Evolutionary conservation across 2,329 filamentous ascomycete genomes (phyloP).

Genomic region (Endothia cerciana): DNA sequence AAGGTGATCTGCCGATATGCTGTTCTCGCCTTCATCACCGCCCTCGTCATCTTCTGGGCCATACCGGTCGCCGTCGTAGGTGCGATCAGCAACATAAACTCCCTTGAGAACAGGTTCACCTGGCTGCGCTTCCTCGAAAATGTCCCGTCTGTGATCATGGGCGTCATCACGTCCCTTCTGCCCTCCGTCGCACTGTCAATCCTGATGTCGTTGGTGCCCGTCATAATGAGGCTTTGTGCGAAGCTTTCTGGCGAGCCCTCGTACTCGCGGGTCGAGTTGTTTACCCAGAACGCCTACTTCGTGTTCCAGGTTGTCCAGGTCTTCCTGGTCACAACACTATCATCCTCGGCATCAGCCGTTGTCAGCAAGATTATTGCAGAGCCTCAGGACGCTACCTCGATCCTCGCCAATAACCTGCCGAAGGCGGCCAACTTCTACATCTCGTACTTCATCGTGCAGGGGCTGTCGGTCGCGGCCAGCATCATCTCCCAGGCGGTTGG

Average conservation of each 20-base stretch:
- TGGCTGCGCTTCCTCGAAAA: slow-evolving; percentile 64
- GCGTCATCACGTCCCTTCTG: slow-evolving; percentile 82
- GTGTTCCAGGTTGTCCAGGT: slow-evolving; percentile 89
- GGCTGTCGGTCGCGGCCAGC: slow-evolving; percentile 75
- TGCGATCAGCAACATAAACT: slow-evolving; percentile 81
- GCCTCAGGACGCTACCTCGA: slow-evolving; percentile 61
- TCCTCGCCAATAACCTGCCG: slow-evolving; percentile 77
- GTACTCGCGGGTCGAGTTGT: slow-evolving; percentile 78
- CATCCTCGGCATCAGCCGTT: slow-evolving; percentile 77
- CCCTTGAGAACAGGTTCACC: slow-evolving; percentile 58
- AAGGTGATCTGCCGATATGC: slow-evolving; percentile 72
- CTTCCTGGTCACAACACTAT: slow-evolving; percentile 83
- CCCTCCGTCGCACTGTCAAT: slow-evolving; percentile 79
- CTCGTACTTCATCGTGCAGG: slow-evolving; percentile 92
- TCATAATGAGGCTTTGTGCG: slow-evolving; percentile 81
- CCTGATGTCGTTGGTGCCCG: slow-evolving; percentile 83
- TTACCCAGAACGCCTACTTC: slow-evolving; percentile 91
- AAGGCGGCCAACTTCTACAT: slow-evolving; percentile 93
- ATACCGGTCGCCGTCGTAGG: slow-evolving; percentile 79
- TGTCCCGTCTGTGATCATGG: slow-evolving; percentile 72
- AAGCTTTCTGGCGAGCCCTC: slow-evolving; percentile 82
- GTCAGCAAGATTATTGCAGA: slow-evolving; percentile 64
- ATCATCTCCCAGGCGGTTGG: slow-evolving; percentile 73
- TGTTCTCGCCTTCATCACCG: slow-evolving; percentile 73
- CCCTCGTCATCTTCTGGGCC: slow-evolving; percentile 85